Evolutionary conservation across 2,329 filamentous ascomycete species (phyloP), one percentile per base, ranked within the genome.

Genomic region (Microdochium nivale): DNA sequence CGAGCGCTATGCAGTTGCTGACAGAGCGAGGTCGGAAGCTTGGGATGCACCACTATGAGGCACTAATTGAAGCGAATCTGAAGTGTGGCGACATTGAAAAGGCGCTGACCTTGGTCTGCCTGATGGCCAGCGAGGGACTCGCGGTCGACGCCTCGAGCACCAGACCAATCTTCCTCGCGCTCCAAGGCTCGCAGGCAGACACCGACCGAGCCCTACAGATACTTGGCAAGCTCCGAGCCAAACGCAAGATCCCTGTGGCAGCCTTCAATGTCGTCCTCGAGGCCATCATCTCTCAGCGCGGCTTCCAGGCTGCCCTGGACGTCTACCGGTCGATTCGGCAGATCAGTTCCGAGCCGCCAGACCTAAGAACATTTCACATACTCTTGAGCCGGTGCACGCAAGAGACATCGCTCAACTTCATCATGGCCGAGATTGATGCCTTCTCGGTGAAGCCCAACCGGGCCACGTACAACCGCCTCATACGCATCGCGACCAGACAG

Each of bases 21-120:
- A 76, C 78, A 3, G 72, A 77, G 9, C 77, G 82, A 24, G 75
- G 75, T 14, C 76, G 78, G 1, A 74, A 77, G 40, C 73, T 90
- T 35, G 72, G 76, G 9, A 67, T 78, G 5, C 76, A 86, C 55
- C 89, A 96, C 63, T 95, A 94, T 67, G 90, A 95, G 65, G 78
- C 86, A 25, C 76, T 96, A 25, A 72, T 91, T 7, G 83, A 88
- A 52, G 79, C 86, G 3, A 89, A 95, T 62, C 73, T 82, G 11
- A 70, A 72, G 3, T 61, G 65, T 3, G 73, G 76, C 2, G 82
- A 94, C 56, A 61, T 92, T 8, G 68, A 71, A 24, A 80, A 82
- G 25, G 86, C 87, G 0, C 75, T 96, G 33, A 78, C 80, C 40
- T 76, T 87, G 1, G 73, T 96, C 16, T 81, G 80, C 57, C 84